Evolutionary conservation across 768 basidiomycete genomes (phyloP).

Genomic region (Xerocomus brunneocitrinus): DNA sequence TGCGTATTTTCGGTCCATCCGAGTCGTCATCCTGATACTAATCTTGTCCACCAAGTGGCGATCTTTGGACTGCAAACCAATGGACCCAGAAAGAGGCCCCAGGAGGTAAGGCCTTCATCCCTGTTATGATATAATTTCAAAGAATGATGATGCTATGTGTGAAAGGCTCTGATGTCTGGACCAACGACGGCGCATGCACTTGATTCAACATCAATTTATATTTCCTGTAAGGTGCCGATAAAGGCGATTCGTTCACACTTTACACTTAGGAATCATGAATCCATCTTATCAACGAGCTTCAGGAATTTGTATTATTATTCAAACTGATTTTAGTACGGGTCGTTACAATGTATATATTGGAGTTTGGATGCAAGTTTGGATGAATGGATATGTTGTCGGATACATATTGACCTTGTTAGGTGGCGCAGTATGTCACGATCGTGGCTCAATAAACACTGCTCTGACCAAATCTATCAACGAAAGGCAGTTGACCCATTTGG

Average conservation of each 20-base stretch:
- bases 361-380: too few relatives aligned
- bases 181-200: constrained; percentile 50
- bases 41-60: constrained; percentile 28
- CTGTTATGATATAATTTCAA: not conserved
- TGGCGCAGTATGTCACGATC: too few relatives aligned
- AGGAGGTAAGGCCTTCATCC: constrained; percentile 18
- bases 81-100: constrained; percentile 40
- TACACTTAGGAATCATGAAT: not conserved
- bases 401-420: too few relatives aligned
- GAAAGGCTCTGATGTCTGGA: constrained; percentile 50
- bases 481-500: too few relatives aligned
- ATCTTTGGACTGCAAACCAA: constrained; percentile 45
- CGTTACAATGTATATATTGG: not conserved
- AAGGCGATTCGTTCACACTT: not conserved
- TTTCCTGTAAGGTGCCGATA: not conserved
- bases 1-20: constrained; percentile 18
- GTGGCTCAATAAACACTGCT: too few relatives aligned
- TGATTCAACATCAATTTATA: not conserved
- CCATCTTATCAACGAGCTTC: not conserved
- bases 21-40: not conserved
- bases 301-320: not conserved
- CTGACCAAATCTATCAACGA: too few relatives aligned
- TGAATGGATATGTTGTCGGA: too few relatives aligned
- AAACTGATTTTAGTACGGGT: not conserved
- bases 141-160: not conserved